These are phyloP conservation scores for Samsoniella hepiali DNA, from an alignment of 2,329 filamentous ascomycete species.

Conservation along the genomic window DNA sequence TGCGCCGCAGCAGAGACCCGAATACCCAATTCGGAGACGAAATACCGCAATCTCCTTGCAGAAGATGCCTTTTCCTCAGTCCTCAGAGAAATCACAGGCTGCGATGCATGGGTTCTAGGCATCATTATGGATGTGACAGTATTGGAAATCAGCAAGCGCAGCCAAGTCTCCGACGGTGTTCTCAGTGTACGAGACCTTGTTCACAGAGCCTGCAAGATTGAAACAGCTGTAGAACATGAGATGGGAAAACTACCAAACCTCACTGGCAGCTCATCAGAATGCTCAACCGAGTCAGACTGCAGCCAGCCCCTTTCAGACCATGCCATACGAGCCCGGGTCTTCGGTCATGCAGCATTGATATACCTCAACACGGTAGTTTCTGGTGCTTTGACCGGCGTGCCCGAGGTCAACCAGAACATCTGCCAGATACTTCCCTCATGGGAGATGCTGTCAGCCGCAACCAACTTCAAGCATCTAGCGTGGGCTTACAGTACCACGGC, in stretches of 20 bases:
- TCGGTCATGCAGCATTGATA: background rate
- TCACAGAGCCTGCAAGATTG: background rate
- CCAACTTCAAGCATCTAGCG: background rate
- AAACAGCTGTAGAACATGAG: background rate
- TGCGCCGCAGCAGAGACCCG: no score
- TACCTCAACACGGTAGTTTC: background rate
- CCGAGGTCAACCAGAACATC: background rate
- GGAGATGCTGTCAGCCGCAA: background rate
- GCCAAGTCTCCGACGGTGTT: background rate
- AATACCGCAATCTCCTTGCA: no score
- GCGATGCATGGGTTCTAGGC: no score
- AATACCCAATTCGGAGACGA: no score
- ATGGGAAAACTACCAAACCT: background rate
- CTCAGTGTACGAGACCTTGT: background rate
- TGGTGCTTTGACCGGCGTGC: background rate
- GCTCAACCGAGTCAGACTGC: background rate
- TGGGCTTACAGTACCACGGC: background rate
- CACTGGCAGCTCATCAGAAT: background rate
- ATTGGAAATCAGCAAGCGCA: background rate
- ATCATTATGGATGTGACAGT: background rate
- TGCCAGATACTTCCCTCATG: background rate
- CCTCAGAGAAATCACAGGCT: no score
- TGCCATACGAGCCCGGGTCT: background rate
- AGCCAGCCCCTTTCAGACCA: background rate
- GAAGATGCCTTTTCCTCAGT: no score